A percentile compares a stretch with the other conserved stretches of the same genome.
Evolutionary conservation across 306 rosid species (phyloP).

Genomic region (Canavalia gladiata): DNA sequence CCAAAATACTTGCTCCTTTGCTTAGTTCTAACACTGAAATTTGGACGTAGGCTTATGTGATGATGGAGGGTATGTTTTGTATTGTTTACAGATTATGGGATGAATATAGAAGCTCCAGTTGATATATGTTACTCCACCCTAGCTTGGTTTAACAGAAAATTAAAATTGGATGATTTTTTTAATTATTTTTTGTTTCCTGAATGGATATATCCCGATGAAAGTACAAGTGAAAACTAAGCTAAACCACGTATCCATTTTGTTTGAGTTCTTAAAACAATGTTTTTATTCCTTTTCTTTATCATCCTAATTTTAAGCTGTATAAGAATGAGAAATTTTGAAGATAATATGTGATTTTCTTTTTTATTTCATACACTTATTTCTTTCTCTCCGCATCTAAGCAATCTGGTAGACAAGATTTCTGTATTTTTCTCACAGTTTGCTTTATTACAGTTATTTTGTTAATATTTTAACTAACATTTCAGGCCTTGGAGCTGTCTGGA

Average conservation of each 20-base stretch:
- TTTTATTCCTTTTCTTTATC: neutral
- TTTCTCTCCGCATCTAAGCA: neutral
- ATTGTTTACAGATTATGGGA: constrained; percentile 17
- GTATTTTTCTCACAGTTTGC: constrained; percentile 7
- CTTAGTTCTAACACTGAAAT: neutral
- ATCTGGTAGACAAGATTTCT: constrained; percentile 20
- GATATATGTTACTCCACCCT: neutral
- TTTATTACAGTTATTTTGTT: constrained; percentile 4
- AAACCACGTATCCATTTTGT: neutral
- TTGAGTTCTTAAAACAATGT: constrained; percentile 35
- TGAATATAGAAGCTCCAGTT: neutral
- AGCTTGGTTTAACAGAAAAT: constrained; percentile 4
- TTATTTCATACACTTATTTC: neutral
- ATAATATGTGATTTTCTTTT: neutral
- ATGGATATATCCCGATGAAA: no score
- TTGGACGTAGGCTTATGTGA: constrained; percentile 21
- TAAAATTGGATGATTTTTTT: neutral
- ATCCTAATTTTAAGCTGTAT: neutral
- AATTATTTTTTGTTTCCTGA: no score
- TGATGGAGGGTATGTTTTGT: neutral
- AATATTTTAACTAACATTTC: constrained; percentile 8
- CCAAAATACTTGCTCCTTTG: neutral
- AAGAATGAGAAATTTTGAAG: neutral
- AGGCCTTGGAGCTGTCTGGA: constrained; percentile 99
- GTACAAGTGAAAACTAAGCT: constrained; percentile 6